Evolutionary conservation across 1,139 yeast genomes (phyloP), one percentile per base, ranked within the genome.

Genomic region (Kodamaea alishanica): DNA sequence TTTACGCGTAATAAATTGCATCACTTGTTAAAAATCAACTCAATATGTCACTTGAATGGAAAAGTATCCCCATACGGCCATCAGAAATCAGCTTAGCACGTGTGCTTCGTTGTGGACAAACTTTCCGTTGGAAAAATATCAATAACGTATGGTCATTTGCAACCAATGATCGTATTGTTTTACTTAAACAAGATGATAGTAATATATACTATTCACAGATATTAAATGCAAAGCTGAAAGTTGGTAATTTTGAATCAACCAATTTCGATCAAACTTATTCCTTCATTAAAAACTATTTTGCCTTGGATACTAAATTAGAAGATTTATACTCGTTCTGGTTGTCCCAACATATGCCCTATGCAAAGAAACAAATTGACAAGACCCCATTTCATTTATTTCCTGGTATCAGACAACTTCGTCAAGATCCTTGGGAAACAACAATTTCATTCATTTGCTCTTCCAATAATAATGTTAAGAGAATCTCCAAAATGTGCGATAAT

Each of bases 341-440:
- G 5, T 40, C 45, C 1, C 70, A 63, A 8, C 95, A 89, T 56
- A 45, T 37, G 22, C 67, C 22, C 61, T 73, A 35, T 26, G 26
- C 40, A 26, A 39, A 40, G 75, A 77, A 58, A 52, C 60, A 41
- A 50, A 54, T 41, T 55, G 34, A 60, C 53, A 6, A 54, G 9
- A 61, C 70, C 2, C 69, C 72, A 2, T 71, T 71, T 48, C 43
- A 60, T 3, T 60, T 62, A 23, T 78, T 80, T 41, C 67, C 69
- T 3, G 98, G 98, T 0, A 81, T 90, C 24, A 66, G 97, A 29
- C 86, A 89, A 43, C 72, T 90, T 25, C 72, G 90, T 36, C 97
- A 92, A 59, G 96, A 90, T 48, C 98, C 98, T 0, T 92, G 97
- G 97, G 98, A 94, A 54, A 88, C 94, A 32, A 67, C 88, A 34